Base-by-base conservation (phyloP, 2,329 filamentous ascomycete species). In the Scytalidium lignicola region DNA sequence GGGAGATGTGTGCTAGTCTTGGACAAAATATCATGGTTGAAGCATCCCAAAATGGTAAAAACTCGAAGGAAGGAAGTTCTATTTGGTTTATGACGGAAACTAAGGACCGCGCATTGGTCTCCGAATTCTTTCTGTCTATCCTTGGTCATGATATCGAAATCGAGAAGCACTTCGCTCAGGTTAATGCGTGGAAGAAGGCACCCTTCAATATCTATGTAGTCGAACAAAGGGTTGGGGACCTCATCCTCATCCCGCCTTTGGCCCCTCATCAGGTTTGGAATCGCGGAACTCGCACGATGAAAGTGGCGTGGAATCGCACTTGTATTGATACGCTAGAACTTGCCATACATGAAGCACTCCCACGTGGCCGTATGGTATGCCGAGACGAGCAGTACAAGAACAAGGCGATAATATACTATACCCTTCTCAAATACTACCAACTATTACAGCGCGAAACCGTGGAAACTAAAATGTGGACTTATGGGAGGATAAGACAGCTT, bases 21-120 rank as follows among this genome's bases (percentile, higher is more conserved):
- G 92, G 93, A 0, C 93, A 99, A 58, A 99, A 99, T 62, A 92
- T 99, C 59, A 97, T 99, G 93, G 90, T 99, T 2, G 90, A 96
- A 57, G 83, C 90, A 2, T 97, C 92, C 1, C 73, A 81, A 2
- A 73, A 79, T 17, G 80, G 85, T 48, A 75, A 86, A 45, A 88
- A 86, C 3, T 88, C 93, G 62, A 88, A 83, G 55, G 80, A 86
- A 1, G 93, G 93, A 1, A 95, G 88, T 48, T 96, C 93, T 0
- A 81, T 99, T 32, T 99, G 93, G 93, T 96, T 97, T 65, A 97
- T 99, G 93, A 97, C 93, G 0, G 90, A 96, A 65, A 90, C 85
- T 29, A 95, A 93, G 60, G 93, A 99, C 62, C 84, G 93, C 1
- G 85, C 91, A 53, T 77, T 92, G 3, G 90, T 97, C 2, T 85